Base-by-base conservation (phyloP, 371 early-diverging fungal species). In the Syncephalastrum contaminatum region DNA sequence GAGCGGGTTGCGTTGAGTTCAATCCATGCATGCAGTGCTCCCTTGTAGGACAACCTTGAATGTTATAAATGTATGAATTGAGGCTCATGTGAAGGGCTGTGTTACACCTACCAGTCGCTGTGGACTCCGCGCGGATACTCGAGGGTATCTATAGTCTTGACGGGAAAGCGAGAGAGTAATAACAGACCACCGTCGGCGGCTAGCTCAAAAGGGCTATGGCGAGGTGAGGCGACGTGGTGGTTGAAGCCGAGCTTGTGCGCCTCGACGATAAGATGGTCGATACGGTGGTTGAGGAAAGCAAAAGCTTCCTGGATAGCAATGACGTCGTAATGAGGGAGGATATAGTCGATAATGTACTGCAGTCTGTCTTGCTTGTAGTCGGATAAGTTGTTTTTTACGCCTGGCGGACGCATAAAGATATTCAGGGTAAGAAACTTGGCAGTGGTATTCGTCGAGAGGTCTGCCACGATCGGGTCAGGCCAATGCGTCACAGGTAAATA, bases 361-460 rank as follows among this genome's bases (percentile, higher is more conserved):
- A 93, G 63, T 19, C 94, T 78, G 16, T 72, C 85, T 43, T 88
- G 83, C 64, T 95, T 94, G 70, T 84, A 86, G 69, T 94, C 95
- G 36, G 85, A 84, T 55, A 74, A 76, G 66, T 88, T 85, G 60
- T 82, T 89, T 46, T 86, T 83, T 54, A 94, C 77, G 6, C 84
- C 80, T 0, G 95, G 95, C 13, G 93, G 93, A n/a, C 94, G 83
- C 81, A 92, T 82, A 59, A 90, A 90, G 52, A 94, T 77, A 72
- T 93, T 93, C 57, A 87, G 83, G 41, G 89, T 86, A 30, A 95
- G 72, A 41, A 93, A 62, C 8, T 87, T 79, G 15, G 89, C 71
- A 13, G 67, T 63, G 1, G 58, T 43, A 46, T 67, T 58, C 12
- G 77, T 65, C 0, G 57, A 20, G 36, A 68, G 66, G 55, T 80